A percentile compares a stretch with the other conserved stretches of the same genome.
Conservation (phyloP, 257 asterid genomes). For the Henckelia pumila region DNA sequence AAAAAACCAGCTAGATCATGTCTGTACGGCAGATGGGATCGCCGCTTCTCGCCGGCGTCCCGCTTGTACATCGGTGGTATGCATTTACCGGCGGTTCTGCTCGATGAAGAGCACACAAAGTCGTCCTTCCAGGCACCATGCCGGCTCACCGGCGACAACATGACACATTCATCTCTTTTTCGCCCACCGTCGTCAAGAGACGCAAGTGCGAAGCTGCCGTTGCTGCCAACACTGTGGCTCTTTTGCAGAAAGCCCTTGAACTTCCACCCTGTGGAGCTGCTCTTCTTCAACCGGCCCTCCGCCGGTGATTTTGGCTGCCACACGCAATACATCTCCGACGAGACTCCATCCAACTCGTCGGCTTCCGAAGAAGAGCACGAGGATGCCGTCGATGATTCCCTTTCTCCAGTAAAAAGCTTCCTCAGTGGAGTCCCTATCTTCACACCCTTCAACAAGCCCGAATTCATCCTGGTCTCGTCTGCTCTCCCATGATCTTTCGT, state of each 20-base stretch:
- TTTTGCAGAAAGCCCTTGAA: conserved; percentile 29
- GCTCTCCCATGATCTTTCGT: not conserved
- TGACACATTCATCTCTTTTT: not conserved
- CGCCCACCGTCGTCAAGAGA: too few species aligned
- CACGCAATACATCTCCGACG: conserved; percentile 36
- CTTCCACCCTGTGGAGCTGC: conserved; percentile 37
- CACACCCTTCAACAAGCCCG: not conserved
- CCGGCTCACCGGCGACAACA: not conserved
- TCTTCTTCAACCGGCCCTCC: conserved; percentile 29
- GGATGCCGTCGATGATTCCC: conserved; percentile 20
- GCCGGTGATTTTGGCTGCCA: conserved; percentile 33
- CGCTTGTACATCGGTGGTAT: not conserved
- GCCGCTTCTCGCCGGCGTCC: not conserved
- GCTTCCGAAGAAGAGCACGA: conserved; percentile 40
- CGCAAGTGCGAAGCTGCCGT: not conserved
- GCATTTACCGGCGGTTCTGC: not conserved
- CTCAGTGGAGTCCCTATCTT: conserved; percentile 28
- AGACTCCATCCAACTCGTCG: conserved; percentile 38
- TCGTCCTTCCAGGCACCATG: not conserved
- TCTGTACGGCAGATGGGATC: not conserved
- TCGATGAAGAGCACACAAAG: too few species aligned
- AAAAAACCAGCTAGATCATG: not conserved
- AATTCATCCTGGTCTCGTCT: not conserved
- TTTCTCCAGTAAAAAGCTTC: conserved; percentile 34
- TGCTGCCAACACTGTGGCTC: conserved; percentile 34